phyloP scores from a whole-genome alignment of 495 filamentous ascomycete genomes.

The Daldinia childiae region DNA sequence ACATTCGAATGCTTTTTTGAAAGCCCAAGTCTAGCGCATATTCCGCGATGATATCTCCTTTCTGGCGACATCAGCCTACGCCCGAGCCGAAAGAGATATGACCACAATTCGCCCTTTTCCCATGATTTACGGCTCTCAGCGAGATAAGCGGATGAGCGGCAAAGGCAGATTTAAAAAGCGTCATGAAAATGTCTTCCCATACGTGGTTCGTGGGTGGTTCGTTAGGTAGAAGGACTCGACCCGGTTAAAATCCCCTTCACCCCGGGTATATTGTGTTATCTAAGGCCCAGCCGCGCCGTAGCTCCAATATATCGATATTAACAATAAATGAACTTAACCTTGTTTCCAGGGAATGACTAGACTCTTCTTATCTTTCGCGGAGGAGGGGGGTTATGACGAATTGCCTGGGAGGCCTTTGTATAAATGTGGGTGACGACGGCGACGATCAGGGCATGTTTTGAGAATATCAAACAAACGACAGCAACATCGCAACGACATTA shows the following conservation, averaged over 20 bases:
- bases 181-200: conserved; percentile 22
- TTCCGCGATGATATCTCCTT: not conserved
- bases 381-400: conserved; percentile 27
- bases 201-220: conserved; percentile 38
- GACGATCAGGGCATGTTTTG: conserved; percentile 34
- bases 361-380: conserved; percentile 41
- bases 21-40: not conserved
- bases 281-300: conserved; percentile 37
- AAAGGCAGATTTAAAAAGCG: conserved; percentile 13
- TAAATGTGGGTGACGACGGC: conserved; percentile 32
- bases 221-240: conserved; percentile 42
- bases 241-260: conserved; percentile 44
- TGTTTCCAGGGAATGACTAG: conserved; percentile 33
- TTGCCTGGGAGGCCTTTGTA: conserved; percentile 25
- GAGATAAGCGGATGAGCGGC: conserved; percentile 30
- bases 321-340: conserved; percentile 44
- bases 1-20: not conserved
- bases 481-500: not conserved
- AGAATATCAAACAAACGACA: conserved; percentile 16
- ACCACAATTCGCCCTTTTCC: conserved; percentile 13
- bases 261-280: conserved; percentile 46
- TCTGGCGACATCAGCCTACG: not conserved
- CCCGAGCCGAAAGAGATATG: conserved; percentile 13
- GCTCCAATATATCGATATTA: conserved; percentile 47
- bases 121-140: conserved; percentile 7